Evolutionary conservation across 225 moss, liverwort and hornwort species (phyloP).

Genomic region (Physcomitrellopsis africana): DNA sequence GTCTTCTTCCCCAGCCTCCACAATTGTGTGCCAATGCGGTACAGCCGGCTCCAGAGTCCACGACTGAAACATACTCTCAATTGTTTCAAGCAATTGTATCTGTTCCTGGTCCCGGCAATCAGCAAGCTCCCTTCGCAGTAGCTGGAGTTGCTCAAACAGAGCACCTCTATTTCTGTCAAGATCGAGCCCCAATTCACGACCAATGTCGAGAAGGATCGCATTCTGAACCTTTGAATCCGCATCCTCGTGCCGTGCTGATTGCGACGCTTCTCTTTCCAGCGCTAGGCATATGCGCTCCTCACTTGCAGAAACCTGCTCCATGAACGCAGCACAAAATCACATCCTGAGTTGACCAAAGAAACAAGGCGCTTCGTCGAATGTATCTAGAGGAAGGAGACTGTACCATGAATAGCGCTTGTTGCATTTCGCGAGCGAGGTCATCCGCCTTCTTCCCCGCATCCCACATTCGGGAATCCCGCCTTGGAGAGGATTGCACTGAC

Average conservation of each 20-base stretch:
- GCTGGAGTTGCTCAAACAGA: conserved; percentile 57
- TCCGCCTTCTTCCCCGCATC: conserved; percentile 46
- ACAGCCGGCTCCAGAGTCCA: conserved; percentile 52
- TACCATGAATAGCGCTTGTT: conserved; percentile 58
- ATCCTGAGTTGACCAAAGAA: not conserved
- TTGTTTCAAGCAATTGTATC: conserved; percentile 41
- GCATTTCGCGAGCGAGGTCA: conserved; percentile 59
- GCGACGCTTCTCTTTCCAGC: conserved; percentile 39
- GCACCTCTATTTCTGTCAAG: conserved; percentile 49
- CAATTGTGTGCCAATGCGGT: conserved; percentile 50
- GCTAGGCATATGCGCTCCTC: conserved; percentile 57
- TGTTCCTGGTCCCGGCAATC: conserved; percentile 41
- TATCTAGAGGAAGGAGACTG: not conserved
- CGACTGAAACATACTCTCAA: conserved; percentile 52
- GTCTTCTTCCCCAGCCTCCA: conserved; percentile 36
- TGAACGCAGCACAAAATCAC: not conserved
- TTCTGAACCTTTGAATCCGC: conserved; percentile 43
- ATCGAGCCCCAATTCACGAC: conserved; percentile 54
- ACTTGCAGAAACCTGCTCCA: conserved; percentile 50
- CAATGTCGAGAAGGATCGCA: conserved; percentile 53
- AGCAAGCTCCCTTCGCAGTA: conserved; percentile 53
- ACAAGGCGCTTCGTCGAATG: not conserved
- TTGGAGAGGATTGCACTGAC: conserved; percentile 30
- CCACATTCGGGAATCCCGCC: conserved; percentile 27
- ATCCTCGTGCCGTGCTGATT: conserved; percentile 28